Conservation (phyloP, 2,329 filamentous ascomycete species). For the Myriangium duriaei region DNA sequence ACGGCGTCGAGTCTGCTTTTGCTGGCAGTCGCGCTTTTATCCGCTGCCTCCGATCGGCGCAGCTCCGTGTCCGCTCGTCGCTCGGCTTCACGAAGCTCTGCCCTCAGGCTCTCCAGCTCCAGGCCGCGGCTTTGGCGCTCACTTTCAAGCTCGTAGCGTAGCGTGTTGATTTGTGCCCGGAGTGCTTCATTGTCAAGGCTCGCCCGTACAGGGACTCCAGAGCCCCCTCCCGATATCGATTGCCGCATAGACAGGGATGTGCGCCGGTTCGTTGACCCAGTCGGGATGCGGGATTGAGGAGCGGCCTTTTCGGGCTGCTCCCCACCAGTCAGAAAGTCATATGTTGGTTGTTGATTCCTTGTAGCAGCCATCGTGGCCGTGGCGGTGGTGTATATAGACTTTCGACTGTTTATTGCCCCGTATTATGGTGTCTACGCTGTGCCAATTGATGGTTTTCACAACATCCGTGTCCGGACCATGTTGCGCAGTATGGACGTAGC, state of each 20-base stretch:
- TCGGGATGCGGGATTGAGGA: slow-evolving; percentile 5
- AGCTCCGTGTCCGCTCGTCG: slow-evolving; percentile 77
- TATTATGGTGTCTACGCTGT: too few relatives aligned
- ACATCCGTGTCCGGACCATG: too few relatives aligned
- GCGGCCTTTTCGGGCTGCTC: background rate
- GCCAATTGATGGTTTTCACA: too few relatives aligned
- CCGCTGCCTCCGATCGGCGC: slow-evolving; percentile 48
- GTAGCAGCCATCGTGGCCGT: slow-evolving; percentile 5
- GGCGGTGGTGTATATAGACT: too few relatives aligned
- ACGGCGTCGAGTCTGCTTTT: slow-evolving; percentile 43
- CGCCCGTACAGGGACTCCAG: slow-evolving; percentile 13
- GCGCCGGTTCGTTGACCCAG: slow-evolving; percentile 1
- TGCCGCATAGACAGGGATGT: slow-evolving; percentile 1
- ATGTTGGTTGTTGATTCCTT: slow-evolving; percentile 27
- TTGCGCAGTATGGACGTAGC: too few relatives aligned
- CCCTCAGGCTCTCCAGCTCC: slow-evolving; percentile 62
- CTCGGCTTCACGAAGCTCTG: slow-evolving; percentile 69
- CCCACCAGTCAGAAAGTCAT: slow-evolving; percentile 36
- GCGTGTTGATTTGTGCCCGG: slow-evolving; percentile 75
- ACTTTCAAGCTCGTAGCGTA: slow-evolving; percentile 79
- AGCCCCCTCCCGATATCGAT: slow-evolving; percentile 4
- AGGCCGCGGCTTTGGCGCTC: slow-evolving; percentile 81
- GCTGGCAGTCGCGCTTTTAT: slow-evolving; percentile 38
- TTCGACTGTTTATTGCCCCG: too few relatives aligned
- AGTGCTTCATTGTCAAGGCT: slow-evolving; percentile 57